phyloP scores from a whole-genome alignment of 2,329 filamentous ascomycete genomes.

The Phoma herbarum region DNA sequence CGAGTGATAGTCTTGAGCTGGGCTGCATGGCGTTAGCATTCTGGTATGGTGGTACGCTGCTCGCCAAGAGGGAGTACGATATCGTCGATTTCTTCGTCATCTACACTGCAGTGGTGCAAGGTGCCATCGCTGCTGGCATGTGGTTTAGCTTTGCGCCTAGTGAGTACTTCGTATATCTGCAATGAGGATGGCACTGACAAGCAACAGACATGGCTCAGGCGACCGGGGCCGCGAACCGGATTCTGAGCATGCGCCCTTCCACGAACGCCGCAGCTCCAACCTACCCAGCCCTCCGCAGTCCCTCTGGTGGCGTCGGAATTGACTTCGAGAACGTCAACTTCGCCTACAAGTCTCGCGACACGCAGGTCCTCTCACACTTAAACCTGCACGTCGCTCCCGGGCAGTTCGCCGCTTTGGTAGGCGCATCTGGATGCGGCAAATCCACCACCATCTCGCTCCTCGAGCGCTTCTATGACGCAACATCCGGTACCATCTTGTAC shows the following conservation, averaged over 20 bases:
- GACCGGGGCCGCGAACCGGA: constrained; percentile 49
- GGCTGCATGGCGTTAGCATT: constrained; percentile 69
- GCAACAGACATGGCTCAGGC: constrained; percentile 47
- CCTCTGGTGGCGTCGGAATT: constrained; percentile 56
- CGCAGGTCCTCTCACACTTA: constrained; percentile 66
- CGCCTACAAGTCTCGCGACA: constrained; percentile 86
- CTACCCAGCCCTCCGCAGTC: constrained; percentile 23
- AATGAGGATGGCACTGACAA: not conserved
- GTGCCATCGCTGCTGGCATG: constrained; percentile 48
- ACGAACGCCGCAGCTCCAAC: constrained; percentile 15
- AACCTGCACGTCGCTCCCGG: constrained; percentile 62
- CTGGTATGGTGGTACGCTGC: constrained; percentile 58
- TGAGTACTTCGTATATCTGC: constrained; percentile 18
- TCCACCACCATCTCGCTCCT: constrained; percentile 90
- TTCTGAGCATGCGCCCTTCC: constrained; percentile 45
- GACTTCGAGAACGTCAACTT: constrained; percentile 96
- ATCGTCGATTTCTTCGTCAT: constrained; percentile 61
- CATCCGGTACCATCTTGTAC: constrained; percentile 76
- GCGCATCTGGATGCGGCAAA: constrained; percentile 85
- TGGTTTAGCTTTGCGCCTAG: constrained; percentile 60
- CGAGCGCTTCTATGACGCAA: constrained; percentile 92
- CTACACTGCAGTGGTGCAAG: constrained; percentile 62
- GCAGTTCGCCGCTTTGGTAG: constrained; percentile 75
- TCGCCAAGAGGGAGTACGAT: constrained; percentile 58
- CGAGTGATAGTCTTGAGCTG: constrained; percentile 72